Conservation (phyloP, 2,329 filamentous ascomycete genomes). For the Hymenoscyphus fructigenus region DNA sequence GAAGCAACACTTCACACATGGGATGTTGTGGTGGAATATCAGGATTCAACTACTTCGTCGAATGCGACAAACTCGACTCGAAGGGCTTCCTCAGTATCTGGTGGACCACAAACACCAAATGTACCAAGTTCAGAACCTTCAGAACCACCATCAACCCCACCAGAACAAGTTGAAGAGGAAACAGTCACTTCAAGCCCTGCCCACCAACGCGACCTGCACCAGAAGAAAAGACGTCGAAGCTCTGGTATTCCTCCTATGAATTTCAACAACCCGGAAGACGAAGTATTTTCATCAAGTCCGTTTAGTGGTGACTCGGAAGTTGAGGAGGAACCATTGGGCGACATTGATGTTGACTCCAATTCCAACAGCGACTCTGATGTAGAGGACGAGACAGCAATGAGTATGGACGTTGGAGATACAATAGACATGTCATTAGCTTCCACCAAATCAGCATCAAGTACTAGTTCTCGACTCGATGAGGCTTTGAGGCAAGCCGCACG, state of each 20-base stretch:
- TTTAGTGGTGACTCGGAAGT: conserved; percentile 62
- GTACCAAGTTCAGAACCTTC: conserved; percentile 46
- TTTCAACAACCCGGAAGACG: conserved; percentile 60
- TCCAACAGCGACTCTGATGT: conserved; percentile 56
- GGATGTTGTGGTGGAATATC: conserved; percentile 83
- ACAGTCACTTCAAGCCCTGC: conserved; percentile 59
- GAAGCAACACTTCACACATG: conserved; percentile 97
- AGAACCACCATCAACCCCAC: conserved; percentile 61
- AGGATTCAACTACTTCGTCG: conserved; percentile 79
- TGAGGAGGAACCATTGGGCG: conserved; percentile 40
- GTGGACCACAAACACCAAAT: conserved; percentile 30
- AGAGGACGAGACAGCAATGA: conserved; percentile 78
- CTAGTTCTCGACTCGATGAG: conserved; percentile 72
- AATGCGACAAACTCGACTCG: conserved; percentile 73
- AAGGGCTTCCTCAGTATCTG: conserved; percentile 60
- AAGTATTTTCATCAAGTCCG: conserved; percentile 73
- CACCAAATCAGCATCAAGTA: conserved; percentile 55
- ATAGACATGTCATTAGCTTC: conserved; percentile 68
- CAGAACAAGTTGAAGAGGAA: conserved; percentile 61
- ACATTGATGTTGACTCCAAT: conserved; percentile 41
- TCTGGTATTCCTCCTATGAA: conserved; percentile 65
- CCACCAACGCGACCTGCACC: conserved; percentile 63
- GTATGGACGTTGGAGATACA: conserved; percentile 66
- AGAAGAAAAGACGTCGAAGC: conserved; percentile 60
- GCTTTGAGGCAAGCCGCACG: conserved; percentile 73